A percentile compares a stretch with the other conserved stretches of the same genome.
These are phyloP conservation scores for Apiospora hydei DNA, from an alignment of 2,329 filamentous ascomycete genomes.

Conservation along the genomic window DNA sequence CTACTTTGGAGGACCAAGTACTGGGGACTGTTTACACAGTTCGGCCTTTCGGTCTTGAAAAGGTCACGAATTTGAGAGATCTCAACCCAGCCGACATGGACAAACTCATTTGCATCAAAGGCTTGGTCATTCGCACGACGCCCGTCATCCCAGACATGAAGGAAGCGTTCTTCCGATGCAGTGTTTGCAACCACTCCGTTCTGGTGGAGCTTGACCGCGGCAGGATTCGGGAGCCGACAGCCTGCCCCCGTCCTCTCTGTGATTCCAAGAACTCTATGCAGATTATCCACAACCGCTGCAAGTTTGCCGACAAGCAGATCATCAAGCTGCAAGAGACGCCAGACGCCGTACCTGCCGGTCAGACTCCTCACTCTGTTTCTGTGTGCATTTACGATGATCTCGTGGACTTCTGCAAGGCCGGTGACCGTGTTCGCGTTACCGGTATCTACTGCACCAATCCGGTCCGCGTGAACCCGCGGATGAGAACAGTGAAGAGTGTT, in stretches of 20 bases:
- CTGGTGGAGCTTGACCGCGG: constrained; percentile 93
- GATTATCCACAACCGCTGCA: constrained; percentile 94
- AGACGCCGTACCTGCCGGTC: constrained; percentile 90
- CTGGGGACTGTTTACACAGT: constrained; percentile 83
- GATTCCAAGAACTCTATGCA: constrained; percentile 94
- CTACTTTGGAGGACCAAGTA: constrained; percentile 80
- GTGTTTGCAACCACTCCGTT: constrained; percentile 89
- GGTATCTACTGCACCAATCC: constrained; percentile 96
- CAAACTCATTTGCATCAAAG: constrained; percentile 93
- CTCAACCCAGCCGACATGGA: constrained; percentile 96
- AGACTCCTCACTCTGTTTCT: constrained; percentile 96
- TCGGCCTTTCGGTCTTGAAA: constrained; percentile 86
- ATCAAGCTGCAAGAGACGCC: constrained; percentile 99
- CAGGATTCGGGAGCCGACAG: constrained; percentile 92
- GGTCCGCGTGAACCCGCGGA: constrained; percentile 91
- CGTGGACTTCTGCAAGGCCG: constrained; percentile 97
- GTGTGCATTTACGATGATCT: constrained; percentile 96
- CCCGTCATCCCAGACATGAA: constrained; percentile 99
- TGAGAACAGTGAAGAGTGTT: constrained; percentile 90
- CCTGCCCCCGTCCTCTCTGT: constrained; percentile 85
- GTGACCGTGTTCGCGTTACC: constrained; percentile 93
- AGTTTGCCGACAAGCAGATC: constrained; percentile 96
- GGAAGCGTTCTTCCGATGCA: constrained; percentile 96
- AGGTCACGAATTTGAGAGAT: constrained; percentile 88
- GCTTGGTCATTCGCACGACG: constrained; percentile 92